These are phyloP conservation scores for Aspergillus coremiiformis DNA, from an alignment of 495 filamentous ascomycete species.

Conservation along the genomic window DNA sequence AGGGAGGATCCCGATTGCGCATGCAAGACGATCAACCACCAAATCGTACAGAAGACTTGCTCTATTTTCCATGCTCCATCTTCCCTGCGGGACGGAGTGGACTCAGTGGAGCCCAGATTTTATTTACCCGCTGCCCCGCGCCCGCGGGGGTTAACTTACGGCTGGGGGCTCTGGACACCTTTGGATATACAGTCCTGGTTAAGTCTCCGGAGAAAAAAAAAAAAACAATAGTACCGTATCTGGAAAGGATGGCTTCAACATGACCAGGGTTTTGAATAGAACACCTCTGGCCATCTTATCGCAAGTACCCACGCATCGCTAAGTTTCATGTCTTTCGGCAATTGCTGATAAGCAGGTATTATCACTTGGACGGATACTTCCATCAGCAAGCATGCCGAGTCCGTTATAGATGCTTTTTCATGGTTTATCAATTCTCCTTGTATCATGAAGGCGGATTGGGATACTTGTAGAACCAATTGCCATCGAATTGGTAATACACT, in stretches of 20 bases:
- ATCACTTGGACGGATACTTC: too few species aligned
- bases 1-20: constrained; percentile 3
- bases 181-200: neutral
- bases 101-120: neutral
- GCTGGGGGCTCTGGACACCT: too few species aligned
- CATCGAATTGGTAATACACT: neutral
- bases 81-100: constrained; percentile 8
- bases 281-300: neutral
- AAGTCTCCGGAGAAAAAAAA: neutral
- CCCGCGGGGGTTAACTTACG: neutral
- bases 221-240: neutral
- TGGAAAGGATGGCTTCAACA: neutral
- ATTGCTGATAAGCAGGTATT: neutral
- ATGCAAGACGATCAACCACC: constrained; percentile 1
- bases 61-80: neutral
- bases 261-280: neutral
- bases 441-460: neutral
- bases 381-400: neutral
- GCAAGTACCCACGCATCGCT: neutral
- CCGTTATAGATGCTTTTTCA: neutral
- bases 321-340: neutral
- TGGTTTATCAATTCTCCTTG: neutral
- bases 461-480: neutral
- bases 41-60: neutral
- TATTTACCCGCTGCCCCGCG: constrained; percentile 5